Evolutionary conservation across 768 basidiomycete species (phyloP).

Genomic region (button mushroom (Agaricus bisporus)): DNA sequence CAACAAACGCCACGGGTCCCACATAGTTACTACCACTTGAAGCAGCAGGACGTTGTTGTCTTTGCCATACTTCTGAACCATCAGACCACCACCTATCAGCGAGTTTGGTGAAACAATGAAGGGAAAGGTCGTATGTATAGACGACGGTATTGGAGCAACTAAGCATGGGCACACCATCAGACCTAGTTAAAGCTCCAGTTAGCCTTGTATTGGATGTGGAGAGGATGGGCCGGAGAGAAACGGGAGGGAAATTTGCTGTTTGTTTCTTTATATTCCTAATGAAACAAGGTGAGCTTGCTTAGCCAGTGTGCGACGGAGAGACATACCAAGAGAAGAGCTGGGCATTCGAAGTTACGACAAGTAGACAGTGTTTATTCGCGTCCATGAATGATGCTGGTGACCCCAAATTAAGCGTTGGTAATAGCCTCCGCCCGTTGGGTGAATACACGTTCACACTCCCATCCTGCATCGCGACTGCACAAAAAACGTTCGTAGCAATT

Average conservation of each 20-base stretch:
- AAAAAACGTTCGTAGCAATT: conserved; percentile 59
- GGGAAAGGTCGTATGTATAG: conserved; percentile 69
- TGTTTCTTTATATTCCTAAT: conserved; percentile 73
- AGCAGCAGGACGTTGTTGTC: conserved; percentile 20
- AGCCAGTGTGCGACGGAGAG: not conserved
- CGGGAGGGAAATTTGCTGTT: conserved; percentile 56
- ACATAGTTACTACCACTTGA: not conserved
- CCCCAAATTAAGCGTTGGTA: conserved; percentile 72
- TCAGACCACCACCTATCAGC: conserved; percentile 82
- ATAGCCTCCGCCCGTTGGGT: conserved; percentile 79
- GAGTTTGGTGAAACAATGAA: conserved; percentile 68
- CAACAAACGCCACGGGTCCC: conserved; percentile 50
- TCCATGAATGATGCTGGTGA: conserved; percentile 66
- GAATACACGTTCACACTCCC: conserved; percentile 83
- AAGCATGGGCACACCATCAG: conserved; percentile 77
- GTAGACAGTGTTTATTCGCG: conserved; percentile 53
- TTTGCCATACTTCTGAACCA: conserved; percentile 80
- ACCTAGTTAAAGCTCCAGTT: conserved; percentile 58
- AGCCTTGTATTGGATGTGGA: conserved; percentile 53
- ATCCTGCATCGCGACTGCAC: conserved; percentile 75
- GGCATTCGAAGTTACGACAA: conserved; percentile 70
- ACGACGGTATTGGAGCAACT: conserved; percentile 72
- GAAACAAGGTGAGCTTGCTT: not conserved
- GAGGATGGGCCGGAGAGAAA: conserved; percentile 57
- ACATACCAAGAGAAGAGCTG: conserved; percentile 72